A percentile compares a stretch with the other conserved stretches of the same genome.
phyloP scores from a whole-genome alignment of 1,284 basidiomycete genomes.

The Heterobasidion parviporum region DNA sequence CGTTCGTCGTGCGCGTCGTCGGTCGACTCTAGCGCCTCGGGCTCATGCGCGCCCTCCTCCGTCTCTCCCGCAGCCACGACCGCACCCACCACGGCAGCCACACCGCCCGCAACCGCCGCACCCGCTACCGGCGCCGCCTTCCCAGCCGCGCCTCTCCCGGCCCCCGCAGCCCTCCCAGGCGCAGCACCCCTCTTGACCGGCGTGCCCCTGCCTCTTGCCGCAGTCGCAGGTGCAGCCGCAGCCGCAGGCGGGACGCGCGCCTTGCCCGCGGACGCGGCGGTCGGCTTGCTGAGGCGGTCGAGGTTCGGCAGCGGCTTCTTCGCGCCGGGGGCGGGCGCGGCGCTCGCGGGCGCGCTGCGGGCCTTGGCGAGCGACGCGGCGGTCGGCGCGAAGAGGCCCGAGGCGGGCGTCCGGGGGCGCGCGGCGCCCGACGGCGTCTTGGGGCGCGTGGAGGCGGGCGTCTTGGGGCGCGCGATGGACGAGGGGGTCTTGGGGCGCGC shows the following conservation, averaged over 20 bases:
- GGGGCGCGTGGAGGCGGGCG: constrained; percentile 19
- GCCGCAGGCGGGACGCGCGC: constrained; percentile 20
- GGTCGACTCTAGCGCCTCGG: background rate
- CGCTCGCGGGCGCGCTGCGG: constrained; percentile 39
- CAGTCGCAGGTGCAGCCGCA: constrained; percentile 9
- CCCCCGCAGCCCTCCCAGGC: background rate
- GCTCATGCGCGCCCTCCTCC: background rate
- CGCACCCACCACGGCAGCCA: constrained; percentile 4
- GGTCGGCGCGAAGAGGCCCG: constrained; percentile 65
- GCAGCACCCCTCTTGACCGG: constrained; percentile 14
- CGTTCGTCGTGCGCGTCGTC: constrained; percentile 9
- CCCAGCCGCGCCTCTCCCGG: background rate
- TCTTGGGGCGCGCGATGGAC: constrained; percentile 37
- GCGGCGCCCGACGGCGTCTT: constrained; percentile 15
- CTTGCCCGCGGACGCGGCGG: constrained; percentile 62
- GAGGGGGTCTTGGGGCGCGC: constrained; percentile 13
- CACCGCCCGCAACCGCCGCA: background rate
- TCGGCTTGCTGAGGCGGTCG: constrained; percentile 67
- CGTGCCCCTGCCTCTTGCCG: constrained; percentile 18
- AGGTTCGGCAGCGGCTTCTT: constrained; percentile 22
- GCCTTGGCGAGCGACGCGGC: constrained; percentile 67
- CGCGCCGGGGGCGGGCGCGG: constrained; percentile 38
- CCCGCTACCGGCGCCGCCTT: background rate
- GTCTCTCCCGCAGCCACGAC: constrained; percentile 13
- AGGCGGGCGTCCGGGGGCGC: constrained; percentile 7